Evolutionary conservation across 768 basidiomycete species (phyloP), one percentile per base, ranked within the genome.

Genomic region (Crucibulum laeve): DNA sequence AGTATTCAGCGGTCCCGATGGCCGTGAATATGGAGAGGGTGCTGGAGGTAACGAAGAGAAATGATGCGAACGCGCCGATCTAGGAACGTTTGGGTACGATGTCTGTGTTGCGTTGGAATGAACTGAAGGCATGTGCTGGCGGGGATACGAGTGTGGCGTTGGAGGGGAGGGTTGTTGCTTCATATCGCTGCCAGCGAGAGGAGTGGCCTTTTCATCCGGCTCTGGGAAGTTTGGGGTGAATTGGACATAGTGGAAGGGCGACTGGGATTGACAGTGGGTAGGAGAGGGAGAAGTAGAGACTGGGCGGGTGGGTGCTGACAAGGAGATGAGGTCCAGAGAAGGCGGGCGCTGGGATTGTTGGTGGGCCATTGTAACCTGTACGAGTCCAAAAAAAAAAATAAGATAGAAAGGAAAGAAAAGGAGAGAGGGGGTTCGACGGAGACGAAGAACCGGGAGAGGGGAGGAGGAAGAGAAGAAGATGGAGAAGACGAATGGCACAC

Each of bases 161-260:
- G 46, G 34, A 13, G 30, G n/a, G 40, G 39, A 21, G 43, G 32
- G 40, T 41, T 51, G 21, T 43, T 38, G 30, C 10, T 40, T 24
- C 8, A 39, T 46, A 21, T 52, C 49, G 34, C 30, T 46, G 40
- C 60, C 59, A 41, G 51, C 50, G 35, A 59, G 56, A 10, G 56
- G 53, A 21, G 55, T 56, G 8, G 53, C 50, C 47, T 64, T 65
- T 48, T 65, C 63, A 25, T 54, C 48, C n/a, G 54, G 25, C 28
- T 47, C 47, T 25, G 52, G 40, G 25, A 26, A 33, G 32, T 37
- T 15, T 25, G 30, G 46, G 24, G 49, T 47, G 18, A 57, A 53
- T 18, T 67, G 60, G 23, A 65, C 49, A 47, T 62, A 65, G 35
- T 60, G 63, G 44, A 62, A 64, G 2, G 65, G 63, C 7, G 67